Base-by-base conservation (phyloP, 169 alveolate species). In the Cryptosporidium canis region DNA sequence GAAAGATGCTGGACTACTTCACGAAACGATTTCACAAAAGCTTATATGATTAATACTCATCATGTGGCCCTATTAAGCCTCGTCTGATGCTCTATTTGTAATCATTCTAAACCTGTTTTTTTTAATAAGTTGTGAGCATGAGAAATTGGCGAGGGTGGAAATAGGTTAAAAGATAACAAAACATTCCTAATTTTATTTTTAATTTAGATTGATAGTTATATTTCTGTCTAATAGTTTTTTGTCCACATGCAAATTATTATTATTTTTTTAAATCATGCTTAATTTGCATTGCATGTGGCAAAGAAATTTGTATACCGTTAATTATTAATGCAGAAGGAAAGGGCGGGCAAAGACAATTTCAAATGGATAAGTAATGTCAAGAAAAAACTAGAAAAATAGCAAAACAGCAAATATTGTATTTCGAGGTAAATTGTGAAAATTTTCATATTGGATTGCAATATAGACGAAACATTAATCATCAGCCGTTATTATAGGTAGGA, bases 1-100 rank as follows among this genome's bases (percentile, higher is more conserved):
- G 44, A 67, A 77, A 65, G 91, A 85, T 27, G 93, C 93, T 5
- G 93, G 93, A 5, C 55, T 90, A 16, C 82, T 90, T 1, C 90
- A 90, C 16, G 91, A 87, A 21, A 66, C 91, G 11, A 33, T 90
- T 43, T 67, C 90, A 18, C 93, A 90, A 55, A 83, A 90, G 16
- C 48, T 83, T 21, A 24, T 66, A 33, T 83, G 47, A 68, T 45
- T 9, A 14, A 8, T 61, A 29, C 68, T 51, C 24, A 51, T 14
- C 8, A 51, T 21, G 9, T 21, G 63, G 14, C 58, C 0, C 24
- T 51, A n/a, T 51, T 16, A 7, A 45, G n/a, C 47, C 6, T 8
- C 0, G 21, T 27, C 9, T 68, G 14, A 11, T 45, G 27, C 8
- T 39, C 0, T 43, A 16, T 31, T 11, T 66, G 37, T 35, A 27